Conservation (phyloP, 441 rosid species). For the Hypseocharis bilobata region DNA sequence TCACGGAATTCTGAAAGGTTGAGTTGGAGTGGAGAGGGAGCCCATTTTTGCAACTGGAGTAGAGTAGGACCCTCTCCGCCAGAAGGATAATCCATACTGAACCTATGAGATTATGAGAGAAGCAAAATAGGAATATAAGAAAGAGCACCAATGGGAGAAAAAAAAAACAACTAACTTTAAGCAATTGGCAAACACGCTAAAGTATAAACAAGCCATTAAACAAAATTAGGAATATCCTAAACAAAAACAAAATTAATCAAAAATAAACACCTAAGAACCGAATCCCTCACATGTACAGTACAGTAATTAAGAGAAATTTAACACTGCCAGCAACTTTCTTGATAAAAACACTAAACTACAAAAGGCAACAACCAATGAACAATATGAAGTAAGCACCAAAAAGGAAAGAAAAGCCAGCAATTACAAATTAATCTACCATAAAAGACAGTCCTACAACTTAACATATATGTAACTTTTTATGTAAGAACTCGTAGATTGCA, state of each 20-base stretch:
- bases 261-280: neutral
- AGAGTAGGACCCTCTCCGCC: constrained; percentile 43
- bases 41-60: constrained; percentile 79
- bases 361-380: no score
- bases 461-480: no score
- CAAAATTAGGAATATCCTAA: neutral
- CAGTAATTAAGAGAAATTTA: neutral
- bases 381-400: neutral
- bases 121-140: constrained; percentile 13
- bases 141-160: neutral
- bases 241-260: neutral
- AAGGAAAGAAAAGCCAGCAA: neutral
- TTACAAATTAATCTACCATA: neutral
- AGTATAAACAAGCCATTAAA: neutral
- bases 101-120: constrained; percentile 21
- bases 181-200: neutral
- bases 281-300: neutral
- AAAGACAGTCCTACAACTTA: no score
- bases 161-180: neutral
- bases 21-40: constrained; percentile 40
- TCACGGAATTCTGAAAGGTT: constrained; percentile 72
- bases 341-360: no score
- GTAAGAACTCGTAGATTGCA: no score
- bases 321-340: no score
- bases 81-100: constrained; percentile 44